Percentiles rank a stretch among this genome's conserved stretches.
phyloP scores from a whole-genome alignment of 768 basidiomycete species.

The Tulasnella sp. region DNA sequence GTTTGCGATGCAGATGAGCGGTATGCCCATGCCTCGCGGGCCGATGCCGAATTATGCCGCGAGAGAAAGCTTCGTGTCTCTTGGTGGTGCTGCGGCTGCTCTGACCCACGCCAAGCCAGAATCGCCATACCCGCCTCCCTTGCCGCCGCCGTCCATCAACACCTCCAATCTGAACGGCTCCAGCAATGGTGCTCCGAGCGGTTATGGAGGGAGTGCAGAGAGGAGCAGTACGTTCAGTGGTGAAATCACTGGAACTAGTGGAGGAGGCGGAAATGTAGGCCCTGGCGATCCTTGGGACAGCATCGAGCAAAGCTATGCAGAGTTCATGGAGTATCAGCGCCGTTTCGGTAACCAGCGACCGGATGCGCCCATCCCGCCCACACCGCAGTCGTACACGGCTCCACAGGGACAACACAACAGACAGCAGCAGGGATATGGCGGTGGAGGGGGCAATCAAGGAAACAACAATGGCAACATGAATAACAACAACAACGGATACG shows the following conservation, averaged over 20 bases:
- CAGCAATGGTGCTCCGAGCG: not conserved
- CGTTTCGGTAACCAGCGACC: slow-evolving; percentile 11
- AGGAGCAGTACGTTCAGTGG: too few relatives aligned
- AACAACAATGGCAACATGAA: not conserved
- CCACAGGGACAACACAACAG: not conserved
- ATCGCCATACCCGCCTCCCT: slow-evolving; percentile 1
- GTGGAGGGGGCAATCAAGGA: not conserved
- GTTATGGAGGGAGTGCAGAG: not conserved
- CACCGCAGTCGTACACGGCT: slow-evolving; percentile 11
- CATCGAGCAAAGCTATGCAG: not conserved
- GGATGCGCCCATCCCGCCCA: slow-evolving; percentile 17
- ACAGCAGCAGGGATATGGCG: not conserved
- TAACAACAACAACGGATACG: slow-evolving; percentile 7
- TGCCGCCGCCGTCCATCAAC: not conserved
- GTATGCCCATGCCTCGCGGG: slow-evolving; percentile 12
- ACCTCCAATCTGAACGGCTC: slow-evolving; percentile 1
- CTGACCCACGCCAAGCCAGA: slow-evolving; percentile 3
- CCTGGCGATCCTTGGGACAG: slow-evolving; percentile 10
- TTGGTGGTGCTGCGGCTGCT: slow-evolving; percentile 9
- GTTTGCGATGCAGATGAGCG: slow-evolving; percentile 14
- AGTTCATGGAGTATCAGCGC: slow-evolving; percentile 10
- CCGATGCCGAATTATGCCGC: slow-evolving; percentile 1
- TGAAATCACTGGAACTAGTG: not conserved
- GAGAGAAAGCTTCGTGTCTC: not conserved
- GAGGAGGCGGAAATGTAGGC: not conserved